Evolutionary conservation across 495 filamentous ascomycete genomes (phyloP).

Genomic region (Penicillium ucsense): DNA sequence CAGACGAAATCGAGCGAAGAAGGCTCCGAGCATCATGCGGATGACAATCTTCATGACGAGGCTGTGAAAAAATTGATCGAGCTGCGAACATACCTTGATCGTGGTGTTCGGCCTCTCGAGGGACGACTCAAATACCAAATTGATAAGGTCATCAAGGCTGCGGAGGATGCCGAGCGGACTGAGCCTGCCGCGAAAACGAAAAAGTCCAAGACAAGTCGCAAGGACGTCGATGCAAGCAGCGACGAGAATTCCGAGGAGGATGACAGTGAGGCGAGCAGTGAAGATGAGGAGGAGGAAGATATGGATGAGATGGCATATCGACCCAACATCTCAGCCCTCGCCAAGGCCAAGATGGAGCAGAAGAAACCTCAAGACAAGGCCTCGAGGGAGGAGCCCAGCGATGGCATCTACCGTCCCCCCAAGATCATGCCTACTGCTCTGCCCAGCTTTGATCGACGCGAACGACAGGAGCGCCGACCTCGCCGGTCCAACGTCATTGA

Average conservation of each 20-base stretch:
- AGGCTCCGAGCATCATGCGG: constrained; percentile 14
- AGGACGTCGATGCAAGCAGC: constrained; percentile 11
- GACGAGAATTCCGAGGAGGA: constrained; percentile 22
- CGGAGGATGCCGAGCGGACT: constrained; percentile 57
- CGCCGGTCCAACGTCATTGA: constrained; percentile 70
- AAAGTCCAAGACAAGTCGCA: constrained; percentile 19
- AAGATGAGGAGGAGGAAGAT: constrained; percentile 27
- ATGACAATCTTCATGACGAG: constrained; percentile 38
- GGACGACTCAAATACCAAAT: constrained; percentile 76
- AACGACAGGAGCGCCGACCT: constrained; percentile 35
- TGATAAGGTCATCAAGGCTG: constrained; percentile 80
- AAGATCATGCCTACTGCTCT: constrained; percentile 66
- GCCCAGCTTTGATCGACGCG: constrained; percentile 49
- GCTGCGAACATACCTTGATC: constrained; percentile 78
- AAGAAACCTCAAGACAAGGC: constrained; percentile 14
- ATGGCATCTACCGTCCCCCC: constrained; percentile 74
- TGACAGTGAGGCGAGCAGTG: constrained; percentile 29
- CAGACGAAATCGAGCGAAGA: constrained; percentile 16
- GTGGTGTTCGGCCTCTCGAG: constrained; percentile 84
- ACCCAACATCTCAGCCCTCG: constrained; percentile 53
- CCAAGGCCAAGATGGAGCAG: constrained; percentile 26
- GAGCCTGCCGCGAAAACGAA: constrained; percentile 16
- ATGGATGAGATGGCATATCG: constrained; percentile 59
- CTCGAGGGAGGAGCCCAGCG: constrained; percentile 19
- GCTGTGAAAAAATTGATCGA: constrained; percentile 77